phyloP scores from a whole-genome alignment of 805 yeast species.

The Yarrowia deformans region DNA sequence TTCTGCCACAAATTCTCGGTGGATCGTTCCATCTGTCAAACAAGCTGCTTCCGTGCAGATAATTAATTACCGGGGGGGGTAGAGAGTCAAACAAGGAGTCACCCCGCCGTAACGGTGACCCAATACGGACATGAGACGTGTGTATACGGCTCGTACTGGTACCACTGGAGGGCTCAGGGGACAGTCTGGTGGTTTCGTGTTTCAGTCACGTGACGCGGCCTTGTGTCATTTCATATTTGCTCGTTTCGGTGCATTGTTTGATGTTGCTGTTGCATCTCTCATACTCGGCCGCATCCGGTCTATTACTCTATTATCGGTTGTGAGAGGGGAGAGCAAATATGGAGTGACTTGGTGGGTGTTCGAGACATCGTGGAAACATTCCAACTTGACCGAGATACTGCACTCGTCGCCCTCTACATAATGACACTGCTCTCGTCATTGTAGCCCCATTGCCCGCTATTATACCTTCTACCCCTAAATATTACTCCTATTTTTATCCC shows the following conservation, averaged over 20 bases:
- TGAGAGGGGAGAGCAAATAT: no score
- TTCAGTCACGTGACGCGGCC: neutral
- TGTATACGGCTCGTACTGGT: no score
- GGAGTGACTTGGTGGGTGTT: no score
- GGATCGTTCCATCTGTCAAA: conserved; percentile 20
- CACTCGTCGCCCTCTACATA: no score
- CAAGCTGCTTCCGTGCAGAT: conserved; percentile 19
- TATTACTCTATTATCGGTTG: neutral
- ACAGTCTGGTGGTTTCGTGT: neutral
- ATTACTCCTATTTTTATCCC: neutral
- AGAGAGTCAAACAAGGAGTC: neutral
- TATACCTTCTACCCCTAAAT: no score
- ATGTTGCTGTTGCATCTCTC: neutral
- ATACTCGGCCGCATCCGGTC: conserved; percentile 5
- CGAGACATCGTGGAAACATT: no score
- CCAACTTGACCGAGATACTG: no score
- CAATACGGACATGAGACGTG: no score
- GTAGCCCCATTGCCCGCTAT: no score
- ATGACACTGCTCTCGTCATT: no score
- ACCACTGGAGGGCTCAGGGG: neutral
- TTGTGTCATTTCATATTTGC: neutral
- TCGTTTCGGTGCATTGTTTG: neutral
- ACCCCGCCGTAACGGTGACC: no score
- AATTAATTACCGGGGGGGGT: neutral
- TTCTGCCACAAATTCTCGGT: neutral